phyloP scores from a whole-genome alignment of 139 green algal species.

The Monoraphidium neglectum region DNA sequence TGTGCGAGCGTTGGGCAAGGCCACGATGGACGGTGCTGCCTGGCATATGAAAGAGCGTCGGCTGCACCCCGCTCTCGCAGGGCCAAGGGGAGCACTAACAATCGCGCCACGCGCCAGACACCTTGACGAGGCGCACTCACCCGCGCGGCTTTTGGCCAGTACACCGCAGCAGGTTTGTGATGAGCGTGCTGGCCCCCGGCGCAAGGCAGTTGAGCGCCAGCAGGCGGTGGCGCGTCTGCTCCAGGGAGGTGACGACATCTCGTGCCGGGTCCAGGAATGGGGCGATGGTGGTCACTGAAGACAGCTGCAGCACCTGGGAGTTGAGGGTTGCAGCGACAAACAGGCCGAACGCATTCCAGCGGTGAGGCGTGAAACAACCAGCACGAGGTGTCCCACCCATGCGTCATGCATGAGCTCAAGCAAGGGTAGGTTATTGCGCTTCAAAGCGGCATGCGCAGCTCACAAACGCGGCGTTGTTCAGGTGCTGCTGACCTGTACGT shows the following conservation, averaged over 20 bases:
- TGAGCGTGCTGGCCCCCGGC: conserved; percentile 76
- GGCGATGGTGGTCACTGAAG: conserved; percentile 53
- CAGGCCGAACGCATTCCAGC: not conserved
- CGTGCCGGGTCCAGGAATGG: conserved; percentile 75
- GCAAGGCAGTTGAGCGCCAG: conserved; percentile 71
- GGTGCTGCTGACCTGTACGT: conserved; percentile 82
- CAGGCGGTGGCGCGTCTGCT: conserved; percentile 74
- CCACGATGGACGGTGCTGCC: no score
- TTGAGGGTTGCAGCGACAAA: not conserved
- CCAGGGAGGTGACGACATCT: conserved; percentile 68
- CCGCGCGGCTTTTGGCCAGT: not conserved
- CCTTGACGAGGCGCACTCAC: not conserved
- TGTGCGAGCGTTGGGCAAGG: no score
- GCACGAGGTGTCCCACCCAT: no score
- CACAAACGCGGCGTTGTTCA: no score
- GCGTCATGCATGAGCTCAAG: no score
- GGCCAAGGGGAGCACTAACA: no score
- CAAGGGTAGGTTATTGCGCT: no score
- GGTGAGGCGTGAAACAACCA: no score
- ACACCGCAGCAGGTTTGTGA: conserved; percentile 73
- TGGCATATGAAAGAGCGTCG: no score
- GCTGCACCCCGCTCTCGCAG: no score
- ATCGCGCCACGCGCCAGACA: no score
- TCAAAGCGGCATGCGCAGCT: no score
- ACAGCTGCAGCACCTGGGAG: conserved; percentile 54